Evolutionary conservation across 306 rosid genomes (phyloP).

Genomic region (Pyrus bretschneideri): DNA sequence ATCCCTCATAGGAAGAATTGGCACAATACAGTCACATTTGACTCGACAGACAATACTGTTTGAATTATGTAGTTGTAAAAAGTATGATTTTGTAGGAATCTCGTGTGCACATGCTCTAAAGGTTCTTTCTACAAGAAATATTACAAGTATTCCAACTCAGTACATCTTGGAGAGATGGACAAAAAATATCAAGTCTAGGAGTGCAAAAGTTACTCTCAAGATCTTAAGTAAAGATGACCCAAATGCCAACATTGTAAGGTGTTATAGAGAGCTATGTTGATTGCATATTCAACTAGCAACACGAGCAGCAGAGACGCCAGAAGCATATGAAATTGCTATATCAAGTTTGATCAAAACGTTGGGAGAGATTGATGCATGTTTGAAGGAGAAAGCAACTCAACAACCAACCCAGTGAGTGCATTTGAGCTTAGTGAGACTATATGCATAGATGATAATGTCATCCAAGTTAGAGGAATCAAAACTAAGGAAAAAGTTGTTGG

Average conservation of each 20-base stretch:
- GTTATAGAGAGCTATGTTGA: neutral
- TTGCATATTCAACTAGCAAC: neutral
- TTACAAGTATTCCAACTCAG: neutral
- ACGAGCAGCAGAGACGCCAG: neutral
- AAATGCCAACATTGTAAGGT: neutral
- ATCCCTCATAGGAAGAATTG: neutral
- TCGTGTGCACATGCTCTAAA: neutral
- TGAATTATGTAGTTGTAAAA: neutral
- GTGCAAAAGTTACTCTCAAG: neutral
- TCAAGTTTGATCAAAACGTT: neutral
- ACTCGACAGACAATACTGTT: neutral
- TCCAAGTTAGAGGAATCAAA: neutral
- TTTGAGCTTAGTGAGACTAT: neutral
- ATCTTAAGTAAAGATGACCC: neutral
- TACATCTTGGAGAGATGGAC: conserved; percentile 1
- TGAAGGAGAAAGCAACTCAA: neutral
- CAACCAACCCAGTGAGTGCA: neutral
- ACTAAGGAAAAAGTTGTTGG: neutral
- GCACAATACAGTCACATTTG: neutral
- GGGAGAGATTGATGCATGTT: neutral
- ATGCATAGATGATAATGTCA: neutral
- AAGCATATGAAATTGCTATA: neutral
- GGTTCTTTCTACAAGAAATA: neutral
- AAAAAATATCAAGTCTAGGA: neutral
- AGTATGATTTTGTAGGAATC: neutral